phyloP scores from a whole-genome alignment of 2,329 filamentous ascomycete genomes.

The Xylariales sp. region DNA sequence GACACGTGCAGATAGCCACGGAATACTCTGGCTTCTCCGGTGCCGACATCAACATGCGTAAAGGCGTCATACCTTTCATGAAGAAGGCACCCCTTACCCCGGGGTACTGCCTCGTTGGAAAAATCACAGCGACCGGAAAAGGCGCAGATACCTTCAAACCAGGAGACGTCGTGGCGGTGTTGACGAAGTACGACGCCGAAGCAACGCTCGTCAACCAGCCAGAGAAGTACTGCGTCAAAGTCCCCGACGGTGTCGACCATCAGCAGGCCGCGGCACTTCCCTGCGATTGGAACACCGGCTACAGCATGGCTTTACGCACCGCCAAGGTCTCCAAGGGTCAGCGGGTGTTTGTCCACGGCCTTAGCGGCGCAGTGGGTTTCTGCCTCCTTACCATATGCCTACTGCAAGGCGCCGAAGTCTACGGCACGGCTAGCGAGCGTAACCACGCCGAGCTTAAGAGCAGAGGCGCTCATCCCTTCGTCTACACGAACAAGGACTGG shows the following conservation, averaged over 20 bases:
- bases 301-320: constrained; percentile 51
- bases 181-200: constrained; percentile 57
- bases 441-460: constrained; percentile 56
- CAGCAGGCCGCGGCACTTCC: constrained; percentile 55
- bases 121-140: constrained; percentile 54
- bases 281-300: constrained; percentile 60
- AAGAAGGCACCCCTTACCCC: constrained; percentile 59
- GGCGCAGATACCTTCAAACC: constrained; percentile 47
- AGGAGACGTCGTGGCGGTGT: constrained; percentile 52
- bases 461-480: constrained; percentile 57
- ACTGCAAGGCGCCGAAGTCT: constrained; percentile 58
- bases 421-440: constrained; percentile 60
- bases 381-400: constrained; percentile 56
- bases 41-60: constrained; percentile 59
- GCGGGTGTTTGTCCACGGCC: constrained; percentile 62
- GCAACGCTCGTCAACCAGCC: constrained; percentile 59
- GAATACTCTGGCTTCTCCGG: constrained; percentile 57
- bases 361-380: constrained; percentile 62
- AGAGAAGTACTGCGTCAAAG: constrained; percentile 58
- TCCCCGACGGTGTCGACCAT: constrained; percentile 56
- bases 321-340: constrained; percentile 57
- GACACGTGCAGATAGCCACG: background rate
- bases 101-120: constrained; percentile 61
- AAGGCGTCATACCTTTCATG: background rate
- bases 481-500: constrained; percentile 63